phyloP scores from a whole-genome alignment of 1,284 basidiomycete species.

The Chiua sp. region DNA sequence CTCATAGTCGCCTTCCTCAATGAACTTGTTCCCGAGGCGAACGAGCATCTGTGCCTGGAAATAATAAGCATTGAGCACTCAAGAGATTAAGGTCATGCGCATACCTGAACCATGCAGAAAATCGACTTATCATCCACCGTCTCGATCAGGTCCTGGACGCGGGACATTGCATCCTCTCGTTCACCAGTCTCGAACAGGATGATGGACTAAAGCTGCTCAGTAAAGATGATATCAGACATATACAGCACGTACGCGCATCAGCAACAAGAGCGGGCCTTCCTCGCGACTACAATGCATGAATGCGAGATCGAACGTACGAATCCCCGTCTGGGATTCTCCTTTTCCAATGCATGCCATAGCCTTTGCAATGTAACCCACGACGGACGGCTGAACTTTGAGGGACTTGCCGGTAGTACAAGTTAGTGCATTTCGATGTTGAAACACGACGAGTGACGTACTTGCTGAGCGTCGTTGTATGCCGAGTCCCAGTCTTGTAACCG shows the following conservation, averaged over 20 bases:
- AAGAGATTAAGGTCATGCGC: background rate
- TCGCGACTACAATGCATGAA: slow-evolving; percentile 4
- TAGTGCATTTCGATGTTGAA: background rate
- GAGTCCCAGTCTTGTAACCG: slow-evolving; percentile 6
- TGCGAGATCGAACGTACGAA: slow-evolving; percentile 9
- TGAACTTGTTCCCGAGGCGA: background rate
- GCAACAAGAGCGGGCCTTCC: slow-evolving; percentile 10
- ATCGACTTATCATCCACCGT: background rate
- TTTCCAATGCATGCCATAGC: slow-evolving; percentile 4
- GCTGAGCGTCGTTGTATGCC: slow-evolving; percentile 1
- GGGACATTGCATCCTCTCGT: slow-evolving; percentile 3
- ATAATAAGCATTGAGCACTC: background rate
- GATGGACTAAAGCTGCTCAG: background rate
- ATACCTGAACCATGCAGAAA: slow-evolving; percentile 2
- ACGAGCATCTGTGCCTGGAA: slow-evolving; percentile 9
- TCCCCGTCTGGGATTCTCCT: background rate
- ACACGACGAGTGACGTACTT: background rate
- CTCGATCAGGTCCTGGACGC: slow-evolving; percentile 4
- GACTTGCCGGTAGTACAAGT: background rate
- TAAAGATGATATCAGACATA: background rate
- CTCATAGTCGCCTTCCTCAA: slow-evolving; percentile 3
- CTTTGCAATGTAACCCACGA: slow-evolving; percentile 7
- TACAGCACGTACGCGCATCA: slow-evolving; percentile 10
- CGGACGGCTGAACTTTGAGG: slow-evolving; percentile 2
- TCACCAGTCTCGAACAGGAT: slow-evolving; percentile 1